Conservation (phyloP, 1,284 basidiomycete species). For the Termitomyces sp. region DNA sequence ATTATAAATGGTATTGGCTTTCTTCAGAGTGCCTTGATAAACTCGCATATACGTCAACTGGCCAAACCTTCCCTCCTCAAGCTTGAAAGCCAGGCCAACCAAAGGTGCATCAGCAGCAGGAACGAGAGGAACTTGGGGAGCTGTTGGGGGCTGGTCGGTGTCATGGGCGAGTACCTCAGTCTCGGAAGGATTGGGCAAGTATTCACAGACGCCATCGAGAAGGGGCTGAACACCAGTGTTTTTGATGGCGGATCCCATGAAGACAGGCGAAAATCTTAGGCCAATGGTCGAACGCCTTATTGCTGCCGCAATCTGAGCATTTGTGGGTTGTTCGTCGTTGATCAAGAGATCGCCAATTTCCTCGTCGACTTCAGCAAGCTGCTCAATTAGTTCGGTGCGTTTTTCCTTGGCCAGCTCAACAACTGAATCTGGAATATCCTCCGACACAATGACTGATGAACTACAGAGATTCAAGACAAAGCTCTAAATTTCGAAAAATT, state of each 20-base stretch:
- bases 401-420: constrained; percentile 75
- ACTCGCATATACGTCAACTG: constrained; percentile 99
- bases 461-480: constrained; percentile 32
- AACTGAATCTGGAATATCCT: constrained; percentile 84
- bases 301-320: constrained; percentile 74
- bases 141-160: constrained; percentile 59
- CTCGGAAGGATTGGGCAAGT: constrained; percentile 90
- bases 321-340: constrained; percentile 75
- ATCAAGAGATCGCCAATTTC: constrained; percentile 90
- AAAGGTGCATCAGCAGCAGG: constrained; percentile 85
- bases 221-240: constrained; percentile 96
- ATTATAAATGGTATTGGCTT: constrained; percentile 86
- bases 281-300: constrained; percentile 87
- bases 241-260: constrained; percentile 96
- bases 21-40: constrained; percentile 91
- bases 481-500: background rate
- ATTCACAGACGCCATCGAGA: constrained; percentile 93
- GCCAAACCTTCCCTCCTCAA: constrained; percentile 96
- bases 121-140: constrained; percentile 69
- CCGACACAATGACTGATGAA: constrained; percentile 75
- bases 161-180: constrained; percentile 81
- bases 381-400: constrained; percentile 89
- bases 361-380: constrained; percentile 95
- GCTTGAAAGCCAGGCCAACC: constrained; percentile 96
- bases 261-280: constrained; percentile 94